These are phyloP conservation scores for Cladosporium sphaerospermum DNA, from an alignment of 2,329 filamentous ascomycete genomes.

Conservation along the genomic window DNA sequence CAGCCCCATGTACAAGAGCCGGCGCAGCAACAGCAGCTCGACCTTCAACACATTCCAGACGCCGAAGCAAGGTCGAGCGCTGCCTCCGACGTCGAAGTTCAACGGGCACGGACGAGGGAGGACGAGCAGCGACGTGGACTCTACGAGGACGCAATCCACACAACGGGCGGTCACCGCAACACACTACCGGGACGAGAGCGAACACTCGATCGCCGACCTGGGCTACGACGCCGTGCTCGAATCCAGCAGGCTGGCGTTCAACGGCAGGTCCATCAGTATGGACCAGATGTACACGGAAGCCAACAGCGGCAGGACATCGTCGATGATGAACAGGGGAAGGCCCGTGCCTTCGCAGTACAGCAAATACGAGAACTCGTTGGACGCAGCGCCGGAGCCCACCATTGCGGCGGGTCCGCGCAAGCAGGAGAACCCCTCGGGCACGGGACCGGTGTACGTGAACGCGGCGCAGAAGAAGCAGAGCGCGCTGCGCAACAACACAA, in stretches of 20 bases:
- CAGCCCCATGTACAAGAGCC: conserved; percentile 35
- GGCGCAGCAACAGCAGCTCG: conserved; percentile 75
- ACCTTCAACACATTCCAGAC: conserved; percentile 44
- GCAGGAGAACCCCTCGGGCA: conserved; percentile 34
- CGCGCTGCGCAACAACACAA: conserved; percentile 27
- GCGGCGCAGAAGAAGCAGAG: conserved; percentile 21
- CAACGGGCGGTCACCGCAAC: not conserved
- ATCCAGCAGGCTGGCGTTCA: conserved; percentile 48
- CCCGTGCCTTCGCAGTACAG: conserved; percentile 40
- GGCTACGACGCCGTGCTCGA: conserved; percentile 54
- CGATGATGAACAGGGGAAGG: conserved; percentile 39
- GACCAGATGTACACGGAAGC: conserved; percentile 54
- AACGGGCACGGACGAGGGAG: not conserved
- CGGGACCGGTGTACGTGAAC: conserved; percentile 31
- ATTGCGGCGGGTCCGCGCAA: conserved; percentile 71
- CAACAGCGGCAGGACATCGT: conserved; percentile 20
- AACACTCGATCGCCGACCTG: conserved; percentile 39
- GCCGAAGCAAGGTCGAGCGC: conserved; percentile 1
- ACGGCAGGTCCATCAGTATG: conserved; percentile 63
- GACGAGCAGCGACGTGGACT: not conserved
- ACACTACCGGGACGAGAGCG: conserved; percentile 7
- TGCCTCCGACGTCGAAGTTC: conserved; percentile 7
- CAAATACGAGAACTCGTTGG: conserved; percentile 50
- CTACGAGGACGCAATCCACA: conserved; percentile 1
- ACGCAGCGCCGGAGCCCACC: conserved; percentile 80